Conservation (phyloP, 192 early-diverging fungal genomes). For the Geranomyces variabilis region DNA sequence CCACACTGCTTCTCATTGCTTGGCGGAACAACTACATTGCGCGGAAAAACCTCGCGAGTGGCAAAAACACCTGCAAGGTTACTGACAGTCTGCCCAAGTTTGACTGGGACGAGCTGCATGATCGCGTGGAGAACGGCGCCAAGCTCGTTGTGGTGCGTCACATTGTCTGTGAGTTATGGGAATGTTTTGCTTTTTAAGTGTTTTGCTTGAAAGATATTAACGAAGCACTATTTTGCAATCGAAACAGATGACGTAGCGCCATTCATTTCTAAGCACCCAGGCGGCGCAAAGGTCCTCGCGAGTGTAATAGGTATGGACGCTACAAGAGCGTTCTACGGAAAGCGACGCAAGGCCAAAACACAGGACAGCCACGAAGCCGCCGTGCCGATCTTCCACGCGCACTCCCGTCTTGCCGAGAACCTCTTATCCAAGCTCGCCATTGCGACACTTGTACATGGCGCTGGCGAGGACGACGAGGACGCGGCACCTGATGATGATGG, state of each 20-base stretch:
- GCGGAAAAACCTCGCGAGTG: neutral
- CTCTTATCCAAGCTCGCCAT: conserved; percentile 37
- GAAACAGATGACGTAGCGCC: conserved; percentile 32
- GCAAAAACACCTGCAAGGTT: conserved; percentile 3
- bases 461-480: neutral
- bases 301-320: conserved; percentile 38
- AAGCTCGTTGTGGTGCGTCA: conserved; percentile 44
- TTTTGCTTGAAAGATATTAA: neutral
- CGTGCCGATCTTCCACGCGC: conserved; percentile 18
- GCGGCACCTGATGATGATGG: neutral
- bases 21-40: conserved; percentile 1
- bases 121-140: conserved; percentile 36
- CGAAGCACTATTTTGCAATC: neutral
- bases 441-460: conserved; percentile 5
- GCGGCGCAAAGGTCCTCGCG: conserved; percentile 22
- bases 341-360: neutral
- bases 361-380: neutral
- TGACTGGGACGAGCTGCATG: conserved; percentile 45
- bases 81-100: conserved; percentile 30
- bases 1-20: neutral
- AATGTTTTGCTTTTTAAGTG: neutral
- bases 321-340: conserved; percentile 23
- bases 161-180: conserved; percentile 30
- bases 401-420: conserved; percentile 43
- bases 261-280: conserved; percentile 36